phyloP scores from a whole-genome alignment of 106 monocot genomes.

The Alisma plantagoaquatica region DNA sequence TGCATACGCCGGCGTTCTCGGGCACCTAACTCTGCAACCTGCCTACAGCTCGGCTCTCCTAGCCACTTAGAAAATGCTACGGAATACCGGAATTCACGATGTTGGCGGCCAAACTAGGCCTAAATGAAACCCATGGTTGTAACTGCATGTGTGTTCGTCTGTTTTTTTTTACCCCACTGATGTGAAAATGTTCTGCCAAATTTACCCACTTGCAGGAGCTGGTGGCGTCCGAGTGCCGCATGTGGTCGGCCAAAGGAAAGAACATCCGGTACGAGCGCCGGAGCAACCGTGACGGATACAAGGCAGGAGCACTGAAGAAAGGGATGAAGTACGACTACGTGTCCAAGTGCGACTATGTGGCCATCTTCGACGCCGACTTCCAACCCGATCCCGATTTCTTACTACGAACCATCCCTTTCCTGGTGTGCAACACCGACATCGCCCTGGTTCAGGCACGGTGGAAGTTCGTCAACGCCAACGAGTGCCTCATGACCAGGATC shows the following conservation, averaged over 20 bases:
- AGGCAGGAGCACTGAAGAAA: conserved; percentile 67
- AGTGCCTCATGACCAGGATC: conserved; percentile 79
- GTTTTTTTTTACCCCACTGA: too few species aligned
- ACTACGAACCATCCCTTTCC: conserved; percentile 47
- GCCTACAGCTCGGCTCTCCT: too few species aligned
- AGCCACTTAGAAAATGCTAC: too few species aligned
- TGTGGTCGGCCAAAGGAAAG: conserved; percentile 37
- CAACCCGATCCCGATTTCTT: conserved; percentile 64
- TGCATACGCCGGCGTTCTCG: too few species aligned
- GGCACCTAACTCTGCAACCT: too few species aligned
- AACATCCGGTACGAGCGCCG: conserved; percentile 42
- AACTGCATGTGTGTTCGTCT: too few species aligned
- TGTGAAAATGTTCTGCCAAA: too few species aligned
- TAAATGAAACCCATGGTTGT: too few species aligned
- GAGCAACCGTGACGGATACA: conserved; percentile 54
- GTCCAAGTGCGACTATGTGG: conserved; percentile 46
- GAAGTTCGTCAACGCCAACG: conserved; percentile 61
- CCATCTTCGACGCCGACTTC: conserved; percentile 86
- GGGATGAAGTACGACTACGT: conserved; percentile 59
- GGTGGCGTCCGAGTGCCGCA: conserved; percentile 41
- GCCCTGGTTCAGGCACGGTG: conserved; percentile 84
- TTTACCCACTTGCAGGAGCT: too few species aligned
- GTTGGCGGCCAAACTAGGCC: too few species aligned
- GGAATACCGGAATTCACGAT: too few species aligned
- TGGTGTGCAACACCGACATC: conserved; percentile 47